These are phyloP conservation scores for Calonectria honghensis DNA, from an alignment of 2,329 filamentous ascomycete species.

Conservation along the genomic window DNA sequence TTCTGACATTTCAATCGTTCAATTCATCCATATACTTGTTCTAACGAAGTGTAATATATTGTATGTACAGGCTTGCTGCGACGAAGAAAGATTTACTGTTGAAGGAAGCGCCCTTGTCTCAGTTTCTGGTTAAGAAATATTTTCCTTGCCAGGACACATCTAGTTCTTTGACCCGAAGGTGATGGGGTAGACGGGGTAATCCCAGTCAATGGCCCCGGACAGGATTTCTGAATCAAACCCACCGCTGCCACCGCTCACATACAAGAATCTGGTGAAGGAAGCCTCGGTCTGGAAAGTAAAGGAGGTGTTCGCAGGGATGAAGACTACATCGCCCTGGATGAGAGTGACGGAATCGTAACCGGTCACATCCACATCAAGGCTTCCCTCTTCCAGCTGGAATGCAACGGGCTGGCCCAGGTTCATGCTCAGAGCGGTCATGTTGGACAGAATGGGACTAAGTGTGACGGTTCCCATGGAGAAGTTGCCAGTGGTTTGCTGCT, in stretches of 20 bases:
- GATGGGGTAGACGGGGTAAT: not conserved
- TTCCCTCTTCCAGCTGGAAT: conserved; percentile 14
- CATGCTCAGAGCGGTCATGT: not conserved
- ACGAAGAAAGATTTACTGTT: not conserved
- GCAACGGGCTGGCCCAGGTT: conserved; percentile 11
- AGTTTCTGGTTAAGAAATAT: not conserved
- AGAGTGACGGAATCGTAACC: conserved; percentile 7
- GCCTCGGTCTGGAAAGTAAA: conserved; percentile 11
- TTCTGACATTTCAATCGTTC: not conserved
- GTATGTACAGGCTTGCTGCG: not conserved
- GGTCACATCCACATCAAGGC: not conserved
- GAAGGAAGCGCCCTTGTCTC: not conserved
- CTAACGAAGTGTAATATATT: not conserved
- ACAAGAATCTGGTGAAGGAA: conserved; percentile 1
- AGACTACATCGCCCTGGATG: conserved; percentile 15
- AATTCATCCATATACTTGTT: not conserved
- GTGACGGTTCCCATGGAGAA: conserved; percentile 22
- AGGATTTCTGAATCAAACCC: not conserved
- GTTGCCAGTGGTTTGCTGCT: conserved; percentile 14
- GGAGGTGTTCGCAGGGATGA: not conserved
- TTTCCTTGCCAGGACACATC: not conserved
- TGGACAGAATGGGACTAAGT: not conserved
- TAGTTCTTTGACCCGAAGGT: not conserved
- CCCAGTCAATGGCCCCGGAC: conserved; percentile 9
- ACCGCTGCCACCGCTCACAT: conserved; percentile 3